Base-by-base conservation (phyloP, 371 early-diverging fungal genomes). In the Smittium culicis region DNA sequence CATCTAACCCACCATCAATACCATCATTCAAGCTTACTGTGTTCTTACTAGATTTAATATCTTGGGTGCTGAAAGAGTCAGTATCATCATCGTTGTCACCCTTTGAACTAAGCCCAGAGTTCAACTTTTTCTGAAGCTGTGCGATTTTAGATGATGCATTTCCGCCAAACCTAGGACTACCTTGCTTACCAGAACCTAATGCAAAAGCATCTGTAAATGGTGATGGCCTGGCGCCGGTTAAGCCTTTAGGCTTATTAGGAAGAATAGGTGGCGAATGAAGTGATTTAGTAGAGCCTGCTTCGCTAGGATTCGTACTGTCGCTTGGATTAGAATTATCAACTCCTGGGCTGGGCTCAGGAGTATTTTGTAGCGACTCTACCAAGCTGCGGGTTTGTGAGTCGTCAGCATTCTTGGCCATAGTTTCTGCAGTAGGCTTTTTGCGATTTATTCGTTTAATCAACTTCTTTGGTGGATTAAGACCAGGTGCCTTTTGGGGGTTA, bases 391-490 rank as follows among this genome's bases (percentile, higher is more conserved):
- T 66, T 60, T 76, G 76, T 45, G 76, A 76, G 34, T 76, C 76
- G 61, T 67, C 69, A 0, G 73, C 68, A 58, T 61, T 45, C 59
- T 69, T 69, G 64, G 70, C 73, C 59, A 76, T 66, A 1, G 63
- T 75, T 56, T 75, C 76, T 31, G 76, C 58, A 0, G 76, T 77
- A 27, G 76, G 76, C 76, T 70, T 71, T 64, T 76, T 73, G 30
- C 76, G 75, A 17, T 71, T 71, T 2, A 68, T 73, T 14, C 76
- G 67, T 20, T 76, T 73, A 61, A 76, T 69, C 55, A 76, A 66
- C 8, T 74, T 71, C 68, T 73, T 75, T 35, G 68, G 76, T 20
- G 61, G 66, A 1, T 71, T n/a, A 35, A 76, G 67, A 8, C 73
- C 66, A 0, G 76, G 76, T 30, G 77, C 62, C 30, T 77, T 77